Base-by-base conservation (phyloP, 345 rosid genomes). In the Melaleuca quinquenervia region DNA sequence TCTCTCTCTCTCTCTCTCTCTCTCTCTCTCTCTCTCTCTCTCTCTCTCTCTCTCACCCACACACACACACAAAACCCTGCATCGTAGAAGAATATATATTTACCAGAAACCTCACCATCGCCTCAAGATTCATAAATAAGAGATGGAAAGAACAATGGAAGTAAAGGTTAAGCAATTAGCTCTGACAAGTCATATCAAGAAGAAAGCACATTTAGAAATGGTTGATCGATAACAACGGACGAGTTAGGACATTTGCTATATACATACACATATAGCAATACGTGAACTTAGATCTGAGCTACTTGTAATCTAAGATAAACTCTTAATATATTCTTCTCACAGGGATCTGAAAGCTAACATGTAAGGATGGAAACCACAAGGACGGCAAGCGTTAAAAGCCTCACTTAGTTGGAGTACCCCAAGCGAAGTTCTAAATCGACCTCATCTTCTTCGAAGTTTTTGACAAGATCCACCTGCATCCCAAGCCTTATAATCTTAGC, bases 351-450 rank as follows among this genome's bases (percentile, higher is more conserved):
- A 70, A 70, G 80, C 12, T 2, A 18, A 70, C 78, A 70, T 64
- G 32, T 64, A 36, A 70, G 6, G 56, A 52, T 32, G 78, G 3
- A 64, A 51, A 75, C 13, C 15, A 29, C 41, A 55, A 74, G 49
- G 3, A 44, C n/a, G 50, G 55, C 32, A 70, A 70, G 48, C 36
- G 8, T 70, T 45, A 80, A 60, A 87, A 84, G 76, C 56, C 49
- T n/a, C 11, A 50, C 80, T 90, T 92, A 92, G 62, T 21, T 83
- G 48, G 95, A 89, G 83, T 90, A 92, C 12, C 99, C 99, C 88
- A 96, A 91, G 82, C 99, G 95, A 91, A 97, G 99, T 86, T 97
- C 98, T 88, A 97, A 95, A 88, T 97, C 99, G 87, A 97, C 87
- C 88, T 93, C 96, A 80, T 95, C 89, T 70, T 60, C n/a, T 48